A percentile compares a stretch with the other conserved stretches of the same genome.
These are phyloP conservation scores for Parascedosporium putredinis DNA, from an alignment of 2,329 filamentous ascomycete species.

Conservation along the genomic window DNA sequence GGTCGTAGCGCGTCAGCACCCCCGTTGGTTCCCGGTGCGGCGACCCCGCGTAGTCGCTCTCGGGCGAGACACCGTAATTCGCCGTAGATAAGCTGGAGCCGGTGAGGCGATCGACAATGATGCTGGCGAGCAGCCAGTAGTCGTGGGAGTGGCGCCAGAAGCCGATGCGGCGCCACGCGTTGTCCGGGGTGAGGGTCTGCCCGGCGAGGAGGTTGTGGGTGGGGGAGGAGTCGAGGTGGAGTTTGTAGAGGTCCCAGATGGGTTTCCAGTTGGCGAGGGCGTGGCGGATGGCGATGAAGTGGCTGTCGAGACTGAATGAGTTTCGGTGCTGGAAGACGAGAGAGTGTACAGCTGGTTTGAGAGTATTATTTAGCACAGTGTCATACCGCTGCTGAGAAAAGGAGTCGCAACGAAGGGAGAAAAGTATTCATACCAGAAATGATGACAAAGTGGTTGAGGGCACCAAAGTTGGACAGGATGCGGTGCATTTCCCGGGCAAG, in stretches of 20 bases:
- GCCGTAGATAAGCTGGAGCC: not conserved
- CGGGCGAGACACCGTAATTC: not conserved
- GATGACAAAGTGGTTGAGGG: slow-evolving; percentile 18
- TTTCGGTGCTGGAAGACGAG: slow-evolving; percentile 27
- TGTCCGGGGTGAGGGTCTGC: slow-evolving; percentile 12
- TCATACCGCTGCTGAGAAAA: no score
- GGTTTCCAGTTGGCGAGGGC: slow-evolving; percentile 19
- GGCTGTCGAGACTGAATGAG: slow-evolving; percentile 19
- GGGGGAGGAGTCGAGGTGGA: slow-evolving; percentile 8
- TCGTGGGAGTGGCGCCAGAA: slow-evolving; percentile 22
- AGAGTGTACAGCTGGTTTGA: slow-evolving; percentile 20
- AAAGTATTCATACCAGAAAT: slow-evolving; percentile 1
- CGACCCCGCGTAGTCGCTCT: not conserved
- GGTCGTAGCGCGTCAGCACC: slow-evolving; percentile 25
- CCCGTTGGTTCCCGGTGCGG: not conserved
- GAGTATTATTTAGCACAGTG: no score
- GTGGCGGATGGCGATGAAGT: slow-evolving; percentile 18
- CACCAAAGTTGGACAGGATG: slow-evolving; percentile 15
- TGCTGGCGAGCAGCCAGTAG: slow-evolving; percentile 24
- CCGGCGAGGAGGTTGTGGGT: slow-evolving; percentile 13
- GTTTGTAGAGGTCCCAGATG: slow-evolving; percentile 17
- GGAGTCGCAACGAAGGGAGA: no score
- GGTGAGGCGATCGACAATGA: slow-evolving; percentile 20
- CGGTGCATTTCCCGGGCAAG: slow-evolving; percentile 12
- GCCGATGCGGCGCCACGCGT: slow-evolving; percentile 24